phyloP scores from a whole-genome alignment of 768 basidiomycete genomes.

The Coprinopsis marcescibilis region DNA sequence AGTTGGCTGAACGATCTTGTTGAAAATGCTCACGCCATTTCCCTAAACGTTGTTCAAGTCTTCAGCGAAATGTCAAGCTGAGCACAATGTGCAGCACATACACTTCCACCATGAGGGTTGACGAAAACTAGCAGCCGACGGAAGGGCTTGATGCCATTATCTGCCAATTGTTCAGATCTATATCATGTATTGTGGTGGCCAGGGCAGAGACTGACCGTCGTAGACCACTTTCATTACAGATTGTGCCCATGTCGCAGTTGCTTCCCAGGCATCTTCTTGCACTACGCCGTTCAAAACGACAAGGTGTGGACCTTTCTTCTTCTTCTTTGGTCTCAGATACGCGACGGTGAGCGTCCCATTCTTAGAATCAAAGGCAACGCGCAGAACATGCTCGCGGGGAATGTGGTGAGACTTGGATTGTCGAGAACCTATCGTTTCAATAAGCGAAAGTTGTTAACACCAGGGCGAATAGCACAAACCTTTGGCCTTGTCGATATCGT shows the following conservation, averaged over 20 bases:
- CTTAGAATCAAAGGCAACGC: constrained; percentile 35
- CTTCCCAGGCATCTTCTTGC: constrained; percentile 25
- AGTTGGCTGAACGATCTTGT: constrained; percentile 62
- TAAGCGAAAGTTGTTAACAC: background rate
- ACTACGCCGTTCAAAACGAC: constrained; percentile 34
- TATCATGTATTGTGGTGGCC: background rate
- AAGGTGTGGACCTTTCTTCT: constrained; percentile 33
- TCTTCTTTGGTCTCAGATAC: constrained; percentile 40
- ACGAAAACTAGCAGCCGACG: constrained; percentile 63
- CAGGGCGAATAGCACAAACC: background rate
- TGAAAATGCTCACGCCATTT: constrained; percentile 49
- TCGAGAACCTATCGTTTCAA: background rate
- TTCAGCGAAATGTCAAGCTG: background rate
- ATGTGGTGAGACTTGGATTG: constrained; percentile 28
- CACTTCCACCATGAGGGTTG: constrained; percentile 78
- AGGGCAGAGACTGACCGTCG: constrained; percentile 39
- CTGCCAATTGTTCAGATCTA: constrained; percentile 13
- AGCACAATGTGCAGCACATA: constrained; percentile 29
- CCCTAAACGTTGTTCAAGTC: constrained; percentile 38
- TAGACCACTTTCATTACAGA: constrained; percentile 55
- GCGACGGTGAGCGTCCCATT: constrained; percentile 38
- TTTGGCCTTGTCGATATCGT: constrained; percentile 5
- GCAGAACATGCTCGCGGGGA: constrained; percentile 46
- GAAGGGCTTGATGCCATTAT: constrained; percentile 45
- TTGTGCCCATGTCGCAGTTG: constrained; percentile 46